Conservation (phyloP, 1,284 basidiomycete species). For the Ceratobasidium papillatum region DNA sequence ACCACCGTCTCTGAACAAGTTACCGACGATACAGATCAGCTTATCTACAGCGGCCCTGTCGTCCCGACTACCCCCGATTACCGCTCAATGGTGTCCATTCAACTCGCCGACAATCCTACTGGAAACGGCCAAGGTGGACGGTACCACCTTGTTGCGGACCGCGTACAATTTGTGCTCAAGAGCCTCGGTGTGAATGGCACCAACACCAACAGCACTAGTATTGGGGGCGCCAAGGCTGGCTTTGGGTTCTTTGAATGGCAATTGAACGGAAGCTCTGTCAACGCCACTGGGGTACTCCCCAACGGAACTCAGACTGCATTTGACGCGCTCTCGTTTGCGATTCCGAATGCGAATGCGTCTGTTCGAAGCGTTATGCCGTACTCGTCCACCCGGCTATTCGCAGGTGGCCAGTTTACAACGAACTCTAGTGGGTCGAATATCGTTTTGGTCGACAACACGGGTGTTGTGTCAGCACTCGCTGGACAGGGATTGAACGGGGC, state of each 20-base stretch:
- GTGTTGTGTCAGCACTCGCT: constrained; percentile 60
- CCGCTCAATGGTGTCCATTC: constrained; percentile 76
- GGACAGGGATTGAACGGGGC: constrained; percentile 76
- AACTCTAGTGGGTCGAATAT: constrained; percentile 74
- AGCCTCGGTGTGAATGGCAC: constrained; percentile 55
- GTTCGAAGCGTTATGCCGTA: constrained; percentile 69
- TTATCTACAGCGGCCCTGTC: constrained; percentile 85
- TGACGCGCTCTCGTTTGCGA: constrained; percentile 63
- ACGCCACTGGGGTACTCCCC: constrained; percentile 67
- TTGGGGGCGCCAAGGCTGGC: constrained; percentile 54
- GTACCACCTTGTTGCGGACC: constrained; percentile 83
- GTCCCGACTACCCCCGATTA: constrained; percentile 77
- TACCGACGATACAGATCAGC: constrained; percentile 64
- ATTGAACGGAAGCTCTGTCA: constrained; percentile 55
- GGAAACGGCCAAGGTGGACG: constrained; percentile 70
- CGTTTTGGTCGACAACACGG: constrained; percentile 67
- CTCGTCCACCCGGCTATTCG: constrained; percentile 76
- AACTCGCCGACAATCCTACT: constrained; percentile 66
- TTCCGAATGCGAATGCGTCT: constrained; percentile 54
- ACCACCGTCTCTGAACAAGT: constrained; percentile 80
- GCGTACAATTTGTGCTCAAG: constrained; percentile 75
- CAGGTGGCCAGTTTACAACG: constrained; percentile 76
- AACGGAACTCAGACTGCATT: constrained; percentile 78
- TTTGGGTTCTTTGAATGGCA: constrained; percentile 88
- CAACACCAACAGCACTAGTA: constrained; percentile 46